Percentiles rank a stretch among this genome's conserved stretches.
phyloP scores from a whole-genome alignment of 371 early-diverging fungal genomes.

The Nematocida sp. region DNA sequence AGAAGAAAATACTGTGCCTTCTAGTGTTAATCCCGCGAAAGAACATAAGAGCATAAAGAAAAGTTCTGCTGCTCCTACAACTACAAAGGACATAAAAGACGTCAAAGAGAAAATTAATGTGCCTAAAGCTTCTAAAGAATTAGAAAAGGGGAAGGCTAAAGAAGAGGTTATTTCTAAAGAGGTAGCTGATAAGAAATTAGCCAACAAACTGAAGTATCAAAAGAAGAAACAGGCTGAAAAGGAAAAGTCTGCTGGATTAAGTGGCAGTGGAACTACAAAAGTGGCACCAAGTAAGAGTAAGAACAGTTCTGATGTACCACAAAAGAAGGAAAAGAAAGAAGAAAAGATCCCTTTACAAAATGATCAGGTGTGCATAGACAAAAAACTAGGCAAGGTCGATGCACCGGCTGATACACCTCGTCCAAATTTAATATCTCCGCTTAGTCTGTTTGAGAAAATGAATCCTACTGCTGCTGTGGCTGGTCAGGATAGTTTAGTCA shows the following conservation, averaged over 20 bases:
- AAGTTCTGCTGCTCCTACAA: no score
- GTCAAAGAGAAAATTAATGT: background rate
- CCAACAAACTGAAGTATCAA: background rate
- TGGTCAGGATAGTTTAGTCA: constrained; percentile 6
- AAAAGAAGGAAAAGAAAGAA: background rate
- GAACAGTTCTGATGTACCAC: no score
- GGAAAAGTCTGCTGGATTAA: background rate
- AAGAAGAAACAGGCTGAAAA: background rate
- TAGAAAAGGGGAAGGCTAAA: background rate
- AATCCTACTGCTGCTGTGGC: background rate
- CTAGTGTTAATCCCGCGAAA: background rate
- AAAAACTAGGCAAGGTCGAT: background rate
- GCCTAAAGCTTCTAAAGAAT: background rate
- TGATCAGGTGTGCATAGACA: no score
- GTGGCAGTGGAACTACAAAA: no score
- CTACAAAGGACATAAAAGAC: background rate
- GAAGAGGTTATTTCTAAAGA: background rate
- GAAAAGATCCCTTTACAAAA: background rate
- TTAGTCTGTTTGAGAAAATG: constrained; percentile 10
- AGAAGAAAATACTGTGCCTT: background rate
- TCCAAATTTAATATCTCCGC: background rate
- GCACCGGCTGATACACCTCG: background rate
- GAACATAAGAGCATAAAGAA: background rate
- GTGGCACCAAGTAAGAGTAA: no score
- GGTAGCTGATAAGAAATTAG: background rate